Conservation (phyloP, 2,329 filamentous ascomycete species). For the Cladosporium sp. region DNA sequence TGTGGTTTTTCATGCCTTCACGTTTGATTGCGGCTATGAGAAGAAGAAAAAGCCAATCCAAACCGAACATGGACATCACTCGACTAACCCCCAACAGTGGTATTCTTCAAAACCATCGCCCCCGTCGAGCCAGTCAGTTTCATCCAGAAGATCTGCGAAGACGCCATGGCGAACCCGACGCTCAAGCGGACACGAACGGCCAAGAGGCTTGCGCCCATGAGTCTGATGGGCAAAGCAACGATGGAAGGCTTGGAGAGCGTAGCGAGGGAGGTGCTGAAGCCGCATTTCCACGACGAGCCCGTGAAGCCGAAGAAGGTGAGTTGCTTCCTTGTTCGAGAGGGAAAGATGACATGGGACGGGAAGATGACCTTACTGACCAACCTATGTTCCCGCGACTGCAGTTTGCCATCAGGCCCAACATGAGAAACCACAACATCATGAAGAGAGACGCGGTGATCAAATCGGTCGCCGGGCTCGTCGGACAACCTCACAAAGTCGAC, state of each 20-base stretch:
- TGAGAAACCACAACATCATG: slow-evolving; percentile 68
- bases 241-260: slow-evolving; percentile 64
- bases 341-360: no score
- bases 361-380: no score
- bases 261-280: slow-evolving; percentile 57
- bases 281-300: slow-evolving; percentile 57
- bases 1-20: no score
- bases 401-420: slow-evolving; percentile 78
- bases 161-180: slow-evolving; percentile 48
- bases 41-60: no score
- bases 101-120: slow-evolving; percentile 55
- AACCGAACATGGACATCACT: no score
- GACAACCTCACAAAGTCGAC: slow-evolving; percentile 68
- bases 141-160: slow-evolving; percentile 55
- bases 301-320: slow-evolving; percentile 50
- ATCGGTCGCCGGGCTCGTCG: slow-evolving; percentile 62
- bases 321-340: no score
- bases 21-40: no score
- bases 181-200: slow-evolving; percentile 55
- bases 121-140: slow-evolving; percentile 58
- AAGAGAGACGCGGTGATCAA: slow-evolving; percentile 68
- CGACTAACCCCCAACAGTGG: slow-evolving; percentile 36
- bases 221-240: slow-evolving; percentile 61
- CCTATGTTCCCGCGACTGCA: no score
- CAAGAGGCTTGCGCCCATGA: slow-evolving; percentile 58